Percentiles rank a stretch among this genome's conserved stretches.
phyloP scores from a whole-genome alignment of 2,329 filamentous ascomycete species.

The Xylaria sp. region DNA sequence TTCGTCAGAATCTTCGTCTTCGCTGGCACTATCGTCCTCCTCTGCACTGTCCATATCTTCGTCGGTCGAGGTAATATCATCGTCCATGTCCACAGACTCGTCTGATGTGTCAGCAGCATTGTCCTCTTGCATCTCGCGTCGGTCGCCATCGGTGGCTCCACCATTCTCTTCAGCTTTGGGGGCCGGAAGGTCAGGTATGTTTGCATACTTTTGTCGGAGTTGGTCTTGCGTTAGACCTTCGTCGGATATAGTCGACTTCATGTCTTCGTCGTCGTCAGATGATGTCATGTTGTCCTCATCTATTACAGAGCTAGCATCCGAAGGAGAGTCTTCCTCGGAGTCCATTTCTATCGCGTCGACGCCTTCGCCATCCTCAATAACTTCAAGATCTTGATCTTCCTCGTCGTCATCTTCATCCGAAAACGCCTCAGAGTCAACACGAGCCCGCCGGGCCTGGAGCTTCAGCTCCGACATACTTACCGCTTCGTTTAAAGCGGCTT shows the following conservation, averaged over 20 bases:
- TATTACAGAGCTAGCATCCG: slow-evolving; percentile 52
- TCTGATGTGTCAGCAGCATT: slow-evolving; percentile 66
- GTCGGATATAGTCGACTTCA: slow-evolving; percentile 64
- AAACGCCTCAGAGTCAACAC: slow-evolving; percentile 63
- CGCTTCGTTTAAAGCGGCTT: slow-evolving; percentile 77
- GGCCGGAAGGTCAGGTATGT: slow-evolving; percentile 63
- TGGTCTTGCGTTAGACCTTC: slow-evolving; percentile 76
- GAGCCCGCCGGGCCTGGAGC: slow-evolving; percentile 69
- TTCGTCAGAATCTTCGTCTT: slow-evolving; percentile 59
- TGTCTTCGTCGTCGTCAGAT: slow-evolving; percentile 70
- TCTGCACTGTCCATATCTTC: slow-evolving; percentile 57
- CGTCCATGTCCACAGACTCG: slow-evolving; percentile 76
- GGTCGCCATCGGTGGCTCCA: slow-evolving; percentile 22
- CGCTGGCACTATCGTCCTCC: slow-evolving; percentile 50
- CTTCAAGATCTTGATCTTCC: slow-evolving; percentile 51
- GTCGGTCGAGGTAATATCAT: slow-evolving; percentile 71
- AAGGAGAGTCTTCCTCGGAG: slow-evolving; percentile 46
- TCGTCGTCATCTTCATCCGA: slow-evolving; percentile 56
- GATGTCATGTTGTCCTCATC: slow-evolving; percentile 72
- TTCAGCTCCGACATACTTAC: slow-evolving; percentile 77
- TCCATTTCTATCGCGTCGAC: slow-evolving; percentile 57
- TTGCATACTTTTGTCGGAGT: slow-evolving; percentile 74
- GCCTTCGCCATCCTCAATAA: slow-evolving; percentile 61
- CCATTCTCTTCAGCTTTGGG: slow-evolving; percentile 35
- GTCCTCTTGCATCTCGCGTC: slow-evolving; percentile 35